Percentiles rank a stretch among this genome's conserved stretches.
phyloP scores from a whole-genome alignment of 75 land plant genomes.

The Isoetes taiwanensis region DNA sequence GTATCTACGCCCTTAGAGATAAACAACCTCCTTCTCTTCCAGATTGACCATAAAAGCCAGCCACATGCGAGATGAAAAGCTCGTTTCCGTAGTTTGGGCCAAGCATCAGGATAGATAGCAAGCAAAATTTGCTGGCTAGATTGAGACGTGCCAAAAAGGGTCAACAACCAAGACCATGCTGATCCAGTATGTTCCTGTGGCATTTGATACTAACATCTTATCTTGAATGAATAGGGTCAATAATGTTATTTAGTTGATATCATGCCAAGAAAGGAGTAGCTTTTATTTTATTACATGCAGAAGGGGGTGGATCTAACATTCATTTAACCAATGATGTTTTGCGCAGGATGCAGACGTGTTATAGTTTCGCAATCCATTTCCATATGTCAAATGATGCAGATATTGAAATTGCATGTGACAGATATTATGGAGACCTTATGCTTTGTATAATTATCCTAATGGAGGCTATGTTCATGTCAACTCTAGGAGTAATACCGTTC shows the following conservation, averaged over 20 bases:
- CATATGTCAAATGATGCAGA: background rate
- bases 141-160: no score
- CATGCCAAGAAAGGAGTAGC: background rate
- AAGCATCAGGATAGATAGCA: no score
- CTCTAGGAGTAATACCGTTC: background rate
- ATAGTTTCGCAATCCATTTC: background rate
- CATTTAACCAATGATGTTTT: background rate
- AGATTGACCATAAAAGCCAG: no score
- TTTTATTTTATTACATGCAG: background rate
- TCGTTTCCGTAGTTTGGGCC: no score
- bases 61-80: no score
- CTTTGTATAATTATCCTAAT: background rate
- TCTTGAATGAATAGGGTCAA: no score
- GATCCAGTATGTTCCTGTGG: background rate
- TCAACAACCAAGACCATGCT: no score
- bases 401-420: constrained; percentile 1
- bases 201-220: background rate
- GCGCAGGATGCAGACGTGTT: background rate
- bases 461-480: background rate
- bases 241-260: background rate
- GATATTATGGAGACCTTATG: background rate
- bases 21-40: no score
- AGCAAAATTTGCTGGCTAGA: no score
- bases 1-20: no score
- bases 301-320: no score